phyloP scores from a whole-genome alignment of 208 protist genomes.

The Phytomonas francai region DNA sequence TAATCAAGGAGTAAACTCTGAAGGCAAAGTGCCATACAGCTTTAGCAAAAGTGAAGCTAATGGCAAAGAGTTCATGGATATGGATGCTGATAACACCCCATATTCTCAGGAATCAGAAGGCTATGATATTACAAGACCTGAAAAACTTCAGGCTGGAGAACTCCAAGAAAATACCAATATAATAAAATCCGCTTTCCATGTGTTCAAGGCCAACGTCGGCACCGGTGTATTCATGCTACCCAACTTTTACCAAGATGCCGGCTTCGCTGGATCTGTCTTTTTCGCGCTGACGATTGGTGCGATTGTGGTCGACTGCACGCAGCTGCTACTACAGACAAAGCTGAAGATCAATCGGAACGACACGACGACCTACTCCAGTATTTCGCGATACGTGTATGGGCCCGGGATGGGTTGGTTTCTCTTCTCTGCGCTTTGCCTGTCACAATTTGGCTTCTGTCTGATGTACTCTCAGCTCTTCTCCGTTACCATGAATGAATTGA shows the following conservation, averaged over 20 bases:
- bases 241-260: slow-evolving; percentile 68
- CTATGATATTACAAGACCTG: neutral
- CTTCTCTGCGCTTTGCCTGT: slow-evolving; percentile 55
- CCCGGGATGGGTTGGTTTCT: slow-evolving; percentile 42
- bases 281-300: slow-evolving; percentile 40
- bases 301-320: slow-evolving; percentile 66
- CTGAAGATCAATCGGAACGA: slow-evolving; percentile 46
- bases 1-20: neutral
- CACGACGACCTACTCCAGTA: slow-evolving; percentile 60
- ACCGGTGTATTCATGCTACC: slow-evolving; percentile 74
- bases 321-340: slow-evolving; percentile 54
- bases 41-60: neutral
- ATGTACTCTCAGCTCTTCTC: slow-evolving; percentile 68
- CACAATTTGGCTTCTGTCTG: slow-evolving; percentile 83
- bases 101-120: too few relatives aligned
- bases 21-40: too few relatives aligned
- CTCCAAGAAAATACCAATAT: slow-evolving; percentile 57
- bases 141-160: slow-evolving; percentile 15
- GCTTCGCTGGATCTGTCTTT: slow-evolving; percentile 43
- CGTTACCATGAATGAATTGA: slow-evolving; percentile 43
- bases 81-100: slow-evolving; percentile 21
- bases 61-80: slow-evolving; percentile 25
- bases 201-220: slow-evolving; percentile 87
- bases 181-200: slow-evolving; percentile 66
- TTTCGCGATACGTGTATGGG: slow-evolving; percentile 57